Conservation (phyloP, 176 grass and related monocot species). For the Oryza coarctata region DNA sequence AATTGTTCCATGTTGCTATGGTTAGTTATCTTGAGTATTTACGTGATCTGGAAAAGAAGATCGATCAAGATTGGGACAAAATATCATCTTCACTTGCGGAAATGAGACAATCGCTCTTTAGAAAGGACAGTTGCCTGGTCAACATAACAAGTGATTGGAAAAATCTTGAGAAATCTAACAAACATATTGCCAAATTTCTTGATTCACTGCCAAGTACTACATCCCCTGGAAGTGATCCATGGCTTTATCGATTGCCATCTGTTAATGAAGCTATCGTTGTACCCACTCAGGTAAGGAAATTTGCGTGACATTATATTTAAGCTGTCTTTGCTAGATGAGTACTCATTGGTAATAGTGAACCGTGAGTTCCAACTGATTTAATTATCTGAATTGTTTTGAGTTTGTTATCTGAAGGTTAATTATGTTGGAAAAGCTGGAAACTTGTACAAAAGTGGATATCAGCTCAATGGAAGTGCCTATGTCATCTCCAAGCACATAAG, state of each 20-base stretch:
- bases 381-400: slow-evolving; percentile 28
- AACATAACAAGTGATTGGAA: slow-evolving; percentile 83
- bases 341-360: neutral
- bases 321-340: neutral
- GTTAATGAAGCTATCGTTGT: slow-evolving; percentile 95
- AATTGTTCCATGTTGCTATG: slow-evolving; percentile 37
- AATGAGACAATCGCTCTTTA: slow-evolving; percentile 77
- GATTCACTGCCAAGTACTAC: slow-evolving; percentile 69
- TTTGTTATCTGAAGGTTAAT: slow-evolving; percentile 71
- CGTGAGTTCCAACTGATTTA: slow-evolving; percentile 25
- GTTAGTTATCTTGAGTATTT: slow-evolving; percentile 91
- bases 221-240: slow-evolving; percentile 57
- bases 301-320: slow-evolving; percentile 28
- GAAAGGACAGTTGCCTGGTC: slow-evolving; percentile 74
- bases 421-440: slow-evolving; percentile 98
- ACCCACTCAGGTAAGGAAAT: slow-evolving; percentile 75
- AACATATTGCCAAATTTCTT: slow-evolving; percentile 79
- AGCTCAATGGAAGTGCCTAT: slow-evolving; percentile 90
- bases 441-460: slow-evolving; percentile 90
- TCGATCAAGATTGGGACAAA: slow-evolving; percentile 95
- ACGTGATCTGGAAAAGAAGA: slow-evolving; percentile 75
- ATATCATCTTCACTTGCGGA: slow-evolving; percentile 88
- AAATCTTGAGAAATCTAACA: slow-evolving; percentile 78
- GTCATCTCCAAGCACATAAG: slow-evolving; percentile 96
- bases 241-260: slow-evolving; percentile 64